Conservation (phyloP, 495 filamentous ascomycete genomes). For the Aspergillus ellipticus region DNA sequence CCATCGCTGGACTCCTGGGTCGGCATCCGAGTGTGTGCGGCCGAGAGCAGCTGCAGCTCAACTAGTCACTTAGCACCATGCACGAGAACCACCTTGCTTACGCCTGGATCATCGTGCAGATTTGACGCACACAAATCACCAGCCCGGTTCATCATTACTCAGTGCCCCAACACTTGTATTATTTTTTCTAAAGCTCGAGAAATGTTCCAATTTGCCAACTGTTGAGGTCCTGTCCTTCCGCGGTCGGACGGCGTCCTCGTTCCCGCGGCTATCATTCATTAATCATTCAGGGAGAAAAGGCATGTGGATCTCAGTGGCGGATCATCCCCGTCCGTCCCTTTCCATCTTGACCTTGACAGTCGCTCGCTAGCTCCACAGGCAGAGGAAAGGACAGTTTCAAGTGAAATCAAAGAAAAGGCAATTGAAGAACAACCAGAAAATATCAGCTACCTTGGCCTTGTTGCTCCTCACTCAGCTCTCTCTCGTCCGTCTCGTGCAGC, state of each 20-base stretch:
- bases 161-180: too few relatives aligned
- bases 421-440: not conserved
- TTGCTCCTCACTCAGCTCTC: conserved; percentile 19
- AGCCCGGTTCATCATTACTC: not conserved
- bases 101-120: not conserved
- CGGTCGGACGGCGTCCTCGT: conserved; percentile 13
- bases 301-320: not conserved
- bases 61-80: not conserved
- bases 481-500: conserved; percentile 54
- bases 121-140: not conserved
- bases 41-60: not conserved
- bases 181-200: not conserved
- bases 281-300: not conserved
- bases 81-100: not conserved
- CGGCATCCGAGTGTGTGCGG: not conserved
- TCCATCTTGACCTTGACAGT: not conserved
- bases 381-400: not conserved
- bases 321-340: not conserved
- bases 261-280: conserved; percentile 10
- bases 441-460: not conserved
- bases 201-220: too few relatives aligned
- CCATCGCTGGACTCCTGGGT: not conserved
- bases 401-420: not conserved
- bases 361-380: not conserved
- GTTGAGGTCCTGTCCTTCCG: too few relatives aligned